phyloP scores from a whole-genome alignment of 345 rosid genomes.

The Eutrema japonicum region DNA sequence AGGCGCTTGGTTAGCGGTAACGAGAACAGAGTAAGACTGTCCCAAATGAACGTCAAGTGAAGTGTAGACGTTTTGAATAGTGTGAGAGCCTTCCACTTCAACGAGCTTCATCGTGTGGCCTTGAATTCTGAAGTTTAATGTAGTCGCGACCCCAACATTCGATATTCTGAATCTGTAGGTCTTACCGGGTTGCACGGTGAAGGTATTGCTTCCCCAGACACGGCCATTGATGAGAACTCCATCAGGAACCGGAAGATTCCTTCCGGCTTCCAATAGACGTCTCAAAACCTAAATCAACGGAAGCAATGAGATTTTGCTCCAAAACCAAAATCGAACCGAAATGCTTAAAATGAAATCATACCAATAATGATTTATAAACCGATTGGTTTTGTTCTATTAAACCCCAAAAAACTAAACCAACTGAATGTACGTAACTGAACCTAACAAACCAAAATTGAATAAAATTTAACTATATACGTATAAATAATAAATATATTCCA shows the following conservation, averaged over 20 bases:
- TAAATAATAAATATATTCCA: no score
- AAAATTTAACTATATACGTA: no score
- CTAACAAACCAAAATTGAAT: neutral
- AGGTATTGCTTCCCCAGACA: conserved; percentile 71
- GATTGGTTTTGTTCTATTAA: neutral
- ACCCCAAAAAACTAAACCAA: neutral
- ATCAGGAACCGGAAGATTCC: conserved; percentile 69
- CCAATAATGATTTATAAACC: neutral
- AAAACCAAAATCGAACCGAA: neutral
- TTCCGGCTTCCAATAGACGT: conserved; percentile 64
- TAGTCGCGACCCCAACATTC: conserved; percentile 72
- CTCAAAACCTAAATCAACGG: conserved; percentile 49
- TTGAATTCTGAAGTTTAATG: conserved; percentile 85
- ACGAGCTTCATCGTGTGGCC: conserved; percentile 82
- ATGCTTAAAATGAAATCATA: neutral
- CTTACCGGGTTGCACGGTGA: conserved; percentile 82
- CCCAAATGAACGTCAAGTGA: conserved; percentile 89
- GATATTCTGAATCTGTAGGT: conserved; percentile 89
- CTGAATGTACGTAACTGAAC: neutral
- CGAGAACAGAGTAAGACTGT: conserved; percentile 84
- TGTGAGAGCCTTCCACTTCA: conserved; percentile 95
- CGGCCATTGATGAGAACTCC: conserved; percentile 96
- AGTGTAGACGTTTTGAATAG: conserved; percentile 66
- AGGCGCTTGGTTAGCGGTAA: conserved; percentile 77
- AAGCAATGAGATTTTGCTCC: conserved; percentile 18